Conservation (phyloP, 768 basidiomycete genomes). For the Pleurotus djamor region DNA sequence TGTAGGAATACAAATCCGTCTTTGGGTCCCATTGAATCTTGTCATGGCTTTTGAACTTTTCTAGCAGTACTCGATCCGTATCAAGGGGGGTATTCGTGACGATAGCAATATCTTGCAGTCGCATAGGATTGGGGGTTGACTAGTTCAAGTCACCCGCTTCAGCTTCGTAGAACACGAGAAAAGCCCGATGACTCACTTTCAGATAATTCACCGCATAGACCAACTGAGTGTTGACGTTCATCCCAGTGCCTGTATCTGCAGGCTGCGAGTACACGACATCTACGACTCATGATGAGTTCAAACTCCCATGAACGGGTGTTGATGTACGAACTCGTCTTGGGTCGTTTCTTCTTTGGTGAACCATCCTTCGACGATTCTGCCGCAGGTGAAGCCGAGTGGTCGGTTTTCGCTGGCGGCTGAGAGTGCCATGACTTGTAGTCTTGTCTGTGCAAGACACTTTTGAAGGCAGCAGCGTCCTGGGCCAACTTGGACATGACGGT, state of each 20-base stretch:
- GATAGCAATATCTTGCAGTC: conserved; percentile 85
- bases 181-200: conserved; percentile 60
- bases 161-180: background rate
- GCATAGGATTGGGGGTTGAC: conserved; percentile 77
- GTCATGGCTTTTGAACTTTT: conserved; percentile 83
- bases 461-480: conserved; percentile 73
- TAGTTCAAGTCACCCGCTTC: conserved; percentile 19
- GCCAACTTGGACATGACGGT: conserved; percentile 72
- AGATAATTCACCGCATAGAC: conserved; percentile 82
- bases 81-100: conserved; percentile 77
- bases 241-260: conserved; percentile 78
- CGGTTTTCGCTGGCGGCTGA: conserved; percentile 40
- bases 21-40: conserved; percentile 77
- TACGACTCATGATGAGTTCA: background rate
- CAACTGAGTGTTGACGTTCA: conserved; percentile 83
- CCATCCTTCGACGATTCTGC: conserved; percentile 25
- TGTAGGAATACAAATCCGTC: conserved; percentile 85
- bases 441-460: conserved; percentile 58
- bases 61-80: conserved; percentile 65
- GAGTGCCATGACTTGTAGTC: conserved; percentile 79
- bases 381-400: conserved; percentile 20
- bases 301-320: background rate
- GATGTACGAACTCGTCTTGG: conserved; percentile 56
- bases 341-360: conserved; percentile 56
- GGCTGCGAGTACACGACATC: conserved; percentile 79